A percentile compares a stretch with the other conserved stretches of the same genome.
phyloP scores from a whole-genome alignment of 78 protist species.

The Dictyostelium brefeldianum region DNA sequence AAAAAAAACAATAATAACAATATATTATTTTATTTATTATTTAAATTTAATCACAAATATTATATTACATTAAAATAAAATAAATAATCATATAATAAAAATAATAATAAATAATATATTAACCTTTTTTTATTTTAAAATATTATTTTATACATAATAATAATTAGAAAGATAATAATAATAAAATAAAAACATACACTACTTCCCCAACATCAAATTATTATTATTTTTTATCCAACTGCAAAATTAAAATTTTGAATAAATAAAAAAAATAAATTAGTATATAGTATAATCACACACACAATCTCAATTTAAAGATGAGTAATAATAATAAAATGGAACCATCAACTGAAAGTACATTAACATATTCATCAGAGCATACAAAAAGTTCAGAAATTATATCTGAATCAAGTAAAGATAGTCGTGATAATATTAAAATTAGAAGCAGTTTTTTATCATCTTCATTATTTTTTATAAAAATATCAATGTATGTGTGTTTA shows the following conservation, averaged over 20 bases:
- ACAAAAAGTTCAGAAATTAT: slow-evolving; percentile 54
- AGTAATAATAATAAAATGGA: slow-evolving; percentile 31
- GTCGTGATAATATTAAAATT: background rate
- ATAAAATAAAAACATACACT: background rate
- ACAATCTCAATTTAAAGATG: too few relatives aligned
- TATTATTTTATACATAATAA: too few relatives aligned
- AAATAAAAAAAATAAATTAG: background rate
- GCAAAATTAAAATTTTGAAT: background rate
- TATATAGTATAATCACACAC: background rate
- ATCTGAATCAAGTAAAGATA: slow-evolving; percentile 26
- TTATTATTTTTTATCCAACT: too few relatives aligned
- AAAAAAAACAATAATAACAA: too few relatives aligned
- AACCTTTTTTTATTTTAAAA: too few relatives aligned
- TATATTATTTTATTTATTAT: too few relatives aligned
- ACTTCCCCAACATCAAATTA: background rate
- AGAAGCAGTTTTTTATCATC: background rate
- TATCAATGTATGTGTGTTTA: slow-evolving; percentile 60
- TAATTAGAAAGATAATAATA: too few relatives aligned
- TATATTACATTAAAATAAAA: too few relatives aligned
- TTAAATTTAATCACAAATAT: too few relatives aligned
- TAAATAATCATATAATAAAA: too few relatives aligned
- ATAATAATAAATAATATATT: too few relatives aligned
- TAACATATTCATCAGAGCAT: slow-evolving; percentile 52
- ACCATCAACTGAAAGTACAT: slow-evolving; percentile 37
- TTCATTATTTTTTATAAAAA: slow-evolving; percentile 59